Conservation (phyloP, 2,329 filamentous ascomycete genomes). For the Exophiala xenobiotica region DNA sequence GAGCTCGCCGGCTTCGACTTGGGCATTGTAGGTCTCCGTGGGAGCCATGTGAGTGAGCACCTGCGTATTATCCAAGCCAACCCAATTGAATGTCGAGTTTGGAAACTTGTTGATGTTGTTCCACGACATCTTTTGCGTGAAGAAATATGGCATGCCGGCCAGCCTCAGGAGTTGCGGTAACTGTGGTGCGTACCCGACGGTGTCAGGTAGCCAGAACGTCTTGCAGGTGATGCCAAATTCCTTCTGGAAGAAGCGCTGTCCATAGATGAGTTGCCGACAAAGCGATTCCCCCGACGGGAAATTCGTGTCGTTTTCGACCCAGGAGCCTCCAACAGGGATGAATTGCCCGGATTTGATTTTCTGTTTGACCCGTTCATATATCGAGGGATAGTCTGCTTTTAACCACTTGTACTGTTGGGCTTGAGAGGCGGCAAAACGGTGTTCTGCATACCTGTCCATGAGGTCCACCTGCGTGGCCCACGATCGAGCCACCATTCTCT, state of each 20-base stretch:
- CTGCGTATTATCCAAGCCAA: constrained; percentile 88
- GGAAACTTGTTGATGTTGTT: constrained; percentile 99
- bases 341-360: constrained; percentile 89
- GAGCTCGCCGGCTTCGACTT: constrained; percentile 91
- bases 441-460: constrained; percentile 90
- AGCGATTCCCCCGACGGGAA: constrained; percentile 92
- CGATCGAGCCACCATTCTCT: constrained; percentile 88
- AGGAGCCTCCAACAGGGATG: constrained; percentile 91
- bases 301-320: constrained; percentile 98
- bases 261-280: constrained; percentile 88
- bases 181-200: constrained; percentile 94
- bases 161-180: constrained; percentile 88
- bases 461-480: constrained; percentile 96
- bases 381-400: constrained; percentile 79
- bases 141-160: constrained; percentile 90
- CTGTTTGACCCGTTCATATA: constrained; percentile 83
- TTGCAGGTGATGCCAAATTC: constrained; percentile 82
- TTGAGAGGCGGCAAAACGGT: constrained; percentile 86
- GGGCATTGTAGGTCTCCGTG: constrained; percentile 88
- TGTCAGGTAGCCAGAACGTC: constrained; percentile 97
- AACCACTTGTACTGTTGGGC: constrained; percentile 98
- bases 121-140: constrained; percentile 98
- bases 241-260: constrained; percentile 90
- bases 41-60: constrained; percentile 97
- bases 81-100: constrained; percentile 98